Evolutionary conservation across 2,329 filamentous ascomycete genomes (phyloP), one percentile per base, ranked within the genome.

Genomic region (Penicillium sp.): DNA sequence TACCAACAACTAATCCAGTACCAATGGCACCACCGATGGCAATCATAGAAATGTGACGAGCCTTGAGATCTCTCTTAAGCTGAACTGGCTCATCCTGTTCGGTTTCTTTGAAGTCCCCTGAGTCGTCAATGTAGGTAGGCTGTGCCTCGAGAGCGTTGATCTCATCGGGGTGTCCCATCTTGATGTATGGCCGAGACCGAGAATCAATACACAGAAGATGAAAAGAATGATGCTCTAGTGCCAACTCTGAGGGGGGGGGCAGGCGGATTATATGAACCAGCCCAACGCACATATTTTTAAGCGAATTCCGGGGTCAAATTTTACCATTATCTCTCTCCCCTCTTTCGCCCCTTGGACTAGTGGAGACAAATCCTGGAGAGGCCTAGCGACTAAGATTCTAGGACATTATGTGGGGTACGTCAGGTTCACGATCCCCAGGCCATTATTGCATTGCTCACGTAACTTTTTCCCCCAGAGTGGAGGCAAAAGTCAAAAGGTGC

Each of bases 21-120:
- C 73, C 71, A 50, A 76, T 73, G 2, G 71, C 70, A 37, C 74
- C 74, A 30, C 74, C 74, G 31, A 75, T 75, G 25, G 72, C 74
- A 56, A 75, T 66, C 22, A 67, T 57, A 22, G 55, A 57, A 53
- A 57, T 57, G 28, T 57, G 55, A 38, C 55, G 55, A 35, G 55
- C 44, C 35, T 57, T 57, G 26, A 57, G 55, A 17, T 57, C 55
- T 43, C 55, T 46, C 37, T 50, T 44, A 4, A 57, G 50, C 14
- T 44, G 28, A 12, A 44, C 38, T 3, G 55, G 55, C 40, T 57
- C 55, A 49, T 53, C 38, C 16, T 38, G 37, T 40, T 33, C 50
- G 28, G 12, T 33, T 37, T 53, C 55, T 30, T 57, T 57, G 5
- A 33, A 33, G 12, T 45, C 30, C 4, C 43, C 43, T 10, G 38